Evolutionary conservation across 164 flowering plant species (phyloP), one percentile per base, ranked within the genome.

Genomic region (Macadamia integrifolia): DNA sequence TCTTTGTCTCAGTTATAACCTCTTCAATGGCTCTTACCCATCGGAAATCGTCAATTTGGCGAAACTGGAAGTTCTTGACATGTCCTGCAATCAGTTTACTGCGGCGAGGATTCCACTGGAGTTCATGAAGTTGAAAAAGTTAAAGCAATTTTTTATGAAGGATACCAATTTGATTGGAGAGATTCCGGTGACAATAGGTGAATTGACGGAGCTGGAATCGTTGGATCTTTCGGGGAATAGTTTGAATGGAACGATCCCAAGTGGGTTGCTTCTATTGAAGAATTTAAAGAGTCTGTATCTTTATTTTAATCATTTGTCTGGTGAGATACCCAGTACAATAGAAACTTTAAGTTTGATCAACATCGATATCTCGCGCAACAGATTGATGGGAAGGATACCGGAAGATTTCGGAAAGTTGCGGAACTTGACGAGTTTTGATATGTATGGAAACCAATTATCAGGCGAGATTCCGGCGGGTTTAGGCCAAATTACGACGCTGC

Each of bases 381-480:
- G 74, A 9, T 67, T 91, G 74, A 82, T 69, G 1, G 97, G 97
- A 17, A 2, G 76, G 17, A 83, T 91, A 6, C 95, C 95, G 0
- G 81, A 77, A 53, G 87, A 66, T 28, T 67, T 91, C 29, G 91
- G 85, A 2, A 85, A 80, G 62, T 68, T 86, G 35, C 59, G 67
- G 52, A 69, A 65, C 4, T 53, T 89, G 79, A 30, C 14, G 2
- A 1, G 42, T 0, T 61, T 91, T 66, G 62, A 57, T 61, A 61
- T 91, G 70, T 81, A 68, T 52, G 1, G 10, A 1, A 91, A 91
- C 65, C 74, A 76, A 18, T 69, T 89, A 2, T 61, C 80, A 0
- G 95, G 83, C 13, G 74, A 68, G 30, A 76, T 87, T 42, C 91
- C 86, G 0, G 66, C 9, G 3, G 63, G 74, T 64, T 70, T 87